A percentile compares a stretch with the other conserved stretches of the same genome.
These are phyloP conservation scores for Cardamine chenopodiifolia DNA, from an alignment of 345 rosid genomes.

Conservation along the genomic window DNA sequence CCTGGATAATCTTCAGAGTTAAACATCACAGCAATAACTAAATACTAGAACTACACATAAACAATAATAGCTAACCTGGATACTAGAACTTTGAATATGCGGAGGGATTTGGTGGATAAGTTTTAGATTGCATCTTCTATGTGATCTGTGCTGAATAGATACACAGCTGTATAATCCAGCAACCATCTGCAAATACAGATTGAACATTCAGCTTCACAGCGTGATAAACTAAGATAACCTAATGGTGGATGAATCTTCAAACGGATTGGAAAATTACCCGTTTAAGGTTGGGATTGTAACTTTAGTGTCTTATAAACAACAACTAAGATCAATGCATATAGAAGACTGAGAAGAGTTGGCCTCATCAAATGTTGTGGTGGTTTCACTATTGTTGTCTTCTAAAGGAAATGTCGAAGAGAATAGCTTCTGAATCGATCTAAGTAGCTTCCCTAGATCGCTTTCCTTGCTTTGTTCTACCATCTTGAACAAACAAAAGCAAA, in stretches of 20 bases:
- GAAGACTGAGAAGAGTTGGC: conserved; percentile 51
- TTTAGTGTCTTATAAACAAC: conserved; percentile 67
- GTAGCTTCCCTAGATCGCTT: conserved; percentile 49
- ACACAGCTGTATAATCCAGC: conserved; percentile 88
- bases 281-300: conserved; percentile 85
- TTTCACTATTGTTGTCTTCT: conserved; percentile 39
- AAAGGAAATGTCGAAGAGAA: conserved; percentile 58
- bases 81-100: conserved; percentile 64
- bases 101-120: conserved; percentile 83
- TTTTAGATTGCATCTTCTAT: conserved; percentile 79
- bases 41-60: background rate
- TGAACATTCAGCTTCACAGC: conserved; percentile 21
- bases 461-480: conserved; percentile 59
- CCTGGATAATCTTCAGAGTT: conserved; percentile 47
- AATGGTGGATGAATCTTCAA: background rate
- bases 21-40: conserved; percentile 24
- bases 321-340: conserved; percentile 66
- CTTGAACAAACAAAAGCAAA: conserved; percentile 46
- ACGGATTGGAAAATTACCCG: conserved; percentile 56
- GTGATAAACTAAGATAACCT: background rate
- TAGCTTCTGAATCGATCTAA: conserved; percentile 57
- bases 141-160: conserved; percentile 79
- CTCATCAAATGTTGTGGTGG: conserved; percentile 32
- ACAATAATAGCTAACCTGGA: conserved; percentile 52
- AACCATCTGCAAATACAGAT: conserved; percentile 69